phyloP scores from a whole-genome alignment of 257 asterid genomes.

The Knoxia roxburghii region DNA sequence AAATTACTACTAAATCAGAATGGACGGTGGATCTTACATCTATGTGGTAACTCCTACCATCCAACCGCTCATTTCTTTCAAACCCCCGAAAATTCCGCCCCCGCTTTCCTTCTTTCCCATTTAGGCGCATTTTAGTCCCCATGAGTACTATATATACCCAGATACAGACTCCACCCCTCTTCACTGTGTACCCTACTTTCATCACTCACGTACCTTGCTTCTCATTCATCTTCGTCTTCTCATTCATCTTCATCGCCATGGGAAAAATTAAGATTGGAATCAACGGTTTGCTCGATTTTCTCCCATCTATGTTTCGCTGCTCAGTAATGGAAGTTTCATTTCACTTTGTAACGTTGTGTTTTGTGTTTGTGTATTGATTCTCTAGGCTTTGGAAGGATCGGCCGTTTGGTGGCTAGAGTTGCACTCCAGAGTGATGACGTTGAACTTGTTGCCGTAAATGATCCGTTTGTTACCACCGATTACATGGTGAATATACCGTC shows the following conservation, averaged over 20 bases:
- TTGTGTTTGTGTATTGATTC: not conserved
- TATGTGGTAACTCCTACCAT: not conserved
- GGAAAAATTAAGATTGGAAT: conserved; percentile 80
- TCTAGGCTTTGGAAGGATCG: conserved; percentile 81
- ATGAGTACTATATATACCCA: no score
- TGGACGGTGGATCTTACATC: not conserved
- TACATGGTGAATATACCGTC: conserved; percentile 47
- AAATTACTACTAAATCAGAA: not conserved
- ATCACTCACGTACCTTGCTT: not conserved
- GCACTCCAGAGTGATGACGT: conserved; percentile 69
- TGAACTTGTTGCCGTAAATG: conserved; percentile 87
- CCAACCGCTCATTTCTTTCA: not conserved
- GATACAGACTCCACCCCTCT: no score
- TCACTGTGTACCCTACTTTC: no score
- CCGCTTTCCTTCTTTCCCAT: not conserved
- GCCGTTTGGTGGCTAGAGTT: conserved; percentile 85
- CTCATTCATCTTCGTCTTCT: not conserved
- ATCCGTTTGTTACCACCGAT: conserved; percentile 72
- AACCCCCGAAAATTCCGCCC: not conserved
- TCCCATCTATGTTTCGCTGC: not conserved
- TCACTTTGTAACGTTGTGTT: not conserved
- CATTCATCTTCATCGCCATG: conserved; percentile 26
- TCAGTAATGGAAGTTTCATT: no score
- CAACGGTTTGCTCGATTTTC: conserved; percentile 39
- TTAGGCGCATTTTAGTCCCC: no score